Evolutionary conservation across 176 grass and related monocot genomes (phyloP).

Genomic region (Chrysopogon serrulatus): DNA sequence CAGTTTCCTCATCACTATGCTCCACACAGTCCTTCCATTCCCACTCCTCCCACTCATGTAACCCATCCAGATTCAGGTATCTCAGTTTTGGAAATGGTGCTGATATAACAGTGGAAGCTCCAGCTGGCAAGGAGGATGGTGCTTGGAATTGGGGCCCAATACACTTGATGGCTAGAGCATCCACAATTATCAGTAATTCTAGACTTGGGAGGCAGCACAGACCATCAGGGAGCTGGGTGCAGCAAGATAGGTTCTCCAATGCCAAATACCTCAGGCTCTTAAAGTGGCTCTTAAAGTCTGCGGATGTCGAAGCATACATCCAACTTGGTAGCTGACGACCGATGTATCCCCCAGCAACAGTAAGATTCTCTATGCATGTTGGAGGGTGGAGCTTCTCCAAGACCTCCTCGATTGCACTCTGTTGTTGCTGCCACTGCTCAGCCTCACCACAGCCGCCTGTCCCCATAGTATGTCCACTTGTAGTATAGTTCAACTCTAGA

Average conservation of each 20-base stretch:
- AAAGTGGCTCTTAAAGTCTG: too few relatives aligned
- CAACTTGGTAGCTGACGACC: background rate
- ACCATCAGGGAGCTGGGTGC: background rate
- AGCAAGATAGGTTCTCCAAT: background rate
- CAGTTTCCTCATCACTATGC: background rate
- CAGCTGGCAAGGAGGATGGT: background rate
- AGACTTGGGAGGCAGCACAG: background rate
- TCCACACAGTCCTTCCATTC: background rate
- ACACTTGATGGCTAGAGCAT: background rate
- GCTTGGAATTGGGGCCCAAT: too few relatives aligned
- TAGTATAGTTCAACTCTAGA: background rate
- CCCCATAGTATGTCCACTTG: too few relatives aligned
- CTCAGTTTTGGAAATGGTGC: too few relatives aligned
- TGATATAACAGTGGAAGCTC: too few relatives aligned
- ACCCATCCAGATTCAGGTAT: too few relatives aligned
- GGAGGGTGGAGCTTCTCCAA: background rate
- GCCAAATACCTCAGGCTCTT: background rate
- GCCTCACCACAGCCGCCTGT: too few relatives aligned
- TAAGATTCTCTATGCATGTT: background rate
- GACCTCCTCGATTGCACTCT: background rate
- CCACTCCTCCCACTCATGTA: constrained; percentile 20
- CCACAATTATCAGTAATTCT: fast-evolving
- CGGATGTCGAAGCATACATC: background rate
- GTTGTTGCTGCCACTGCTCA: background rate
- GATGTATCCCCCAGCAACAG: background rate